A percentile compares a stretch with the other conserved stretches of the same genome.
Conservation (phyloP, 495 filamentous ascomycete species). For the Clavariopsis aquatica region DNA sequence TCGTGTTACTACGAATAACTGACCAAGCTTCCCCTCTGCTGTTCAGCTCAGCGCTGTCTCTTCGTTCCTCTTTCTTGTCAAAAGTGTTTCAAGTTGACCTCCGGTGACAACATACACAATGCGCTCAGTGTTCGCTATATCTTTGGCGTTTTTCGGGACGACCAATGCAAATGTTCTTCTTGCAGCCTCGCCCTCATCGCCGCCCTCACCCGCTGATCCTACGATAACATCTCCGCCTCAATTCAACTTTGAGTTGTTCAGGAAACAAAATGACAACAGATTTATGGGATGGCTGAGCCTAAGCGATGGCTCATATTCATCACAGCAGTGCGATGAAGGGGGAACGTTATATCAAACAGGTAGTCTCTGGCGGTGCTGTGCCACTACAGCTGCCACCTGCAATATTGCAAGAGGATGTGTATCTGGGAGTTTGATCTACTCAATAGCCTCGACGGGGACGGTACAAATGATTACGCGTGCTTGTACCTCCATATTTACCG, state of each 20-base stretch:
- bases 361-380: conserved; percentile 17
- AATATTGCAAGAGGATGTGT: conserved; percentile 16
- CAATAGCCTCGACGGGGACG: conserved; percentile 6
- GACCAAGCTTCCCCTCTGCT: background rate
- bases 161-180: conserved; percentile 4
- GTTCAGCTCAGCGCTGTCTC: background rate
- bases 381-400: conserved; percentile 14
- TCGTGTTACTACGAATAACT: background rate
- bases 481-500: conserved; percentile 19
- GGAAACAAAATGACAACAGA: conserved; percentile 18
- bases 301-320: conserved; percentile 2
- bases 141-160: background rate
- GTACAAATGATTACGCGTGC: background rate
- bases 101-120: background rate
- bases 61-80: background rate
- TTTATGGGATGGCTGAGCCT: conserved; percentile 23
- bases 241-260: conserved; percentile 15
- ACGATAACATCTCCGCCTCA: conserved; percentile 25
- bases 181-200: background rate
- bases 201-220: conserved; percentile 10
- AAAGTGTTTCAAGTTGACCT: background rate
- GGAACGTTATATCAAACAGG: conserved; percentile 22
- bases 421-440: conserved; percentile 21
- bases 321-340: conserved; percentile 10
- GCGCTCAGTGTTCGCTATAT: background rate